phyloP scores from a whole-genome alignment of 768 basidiomycete species.

The Suillus americanus region DNA sequence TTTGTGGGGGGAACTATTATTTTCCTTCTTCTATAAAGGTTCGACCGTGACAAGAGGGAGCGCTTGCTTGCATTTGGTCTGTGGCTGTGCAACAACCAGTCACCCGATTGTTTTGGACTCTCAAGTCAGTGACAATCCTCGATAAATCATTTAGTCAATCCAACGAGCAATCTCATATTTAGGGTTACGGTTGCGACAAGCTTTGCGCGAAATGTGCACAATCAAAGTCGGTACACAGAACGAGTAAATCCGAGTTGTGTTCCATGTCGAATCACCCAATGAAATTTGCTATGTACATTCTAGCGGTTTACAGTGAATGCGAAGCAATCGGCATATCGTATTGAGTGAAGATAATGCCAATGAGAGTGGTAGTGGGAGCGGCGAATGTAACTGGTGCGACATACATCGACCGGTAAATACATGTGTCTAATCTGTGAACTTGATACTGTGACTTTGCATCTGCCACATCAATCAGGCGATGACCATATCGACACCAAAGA shows the following conservation, averaged over 20 bases:
- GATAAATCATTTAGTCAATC: not conserved
- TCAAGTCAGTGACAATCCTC: not conserved
- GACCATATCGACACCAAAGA: not conserved
- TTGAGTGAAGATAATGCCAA: not conserved
- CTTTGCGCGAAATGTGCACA: not conserved
- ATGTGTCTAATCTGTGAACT: slow-evolving; percentile 56
- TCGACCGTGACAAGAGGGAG: too few species aligned
- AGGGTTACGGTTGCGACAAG: not conserved
- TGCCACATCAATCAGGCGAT: slow-evolving; percentile 27
- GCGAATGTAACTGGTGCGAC: not conserved
- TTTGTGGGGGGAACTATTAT: not conserved
- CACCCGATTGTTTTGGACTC: not conserved
- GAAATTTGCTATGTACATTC: not conserved
- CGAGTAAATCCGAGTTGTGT: not conserved
- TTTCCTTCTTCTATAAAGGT: not conserved
- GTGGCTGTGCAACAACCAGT: not conserved
- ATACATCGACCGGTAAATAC: slow-evolving; percentile 2
- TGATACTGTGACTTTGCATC: slow-evolving; percentile 87
- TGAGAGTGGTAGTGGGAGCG: not conserved
- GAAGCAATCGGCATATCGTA: not conserved
- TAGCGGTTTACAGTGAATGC: not conserved
- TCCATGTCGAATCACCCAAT: not conserved
- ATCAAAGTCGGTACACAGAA: not conserved
- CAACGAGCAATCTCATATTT: not conserved
- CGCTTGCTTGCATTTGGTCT: not conserved